Conservation (phyloP, 805 yeast species). For the Schwanniomyces sp. region DNA sequence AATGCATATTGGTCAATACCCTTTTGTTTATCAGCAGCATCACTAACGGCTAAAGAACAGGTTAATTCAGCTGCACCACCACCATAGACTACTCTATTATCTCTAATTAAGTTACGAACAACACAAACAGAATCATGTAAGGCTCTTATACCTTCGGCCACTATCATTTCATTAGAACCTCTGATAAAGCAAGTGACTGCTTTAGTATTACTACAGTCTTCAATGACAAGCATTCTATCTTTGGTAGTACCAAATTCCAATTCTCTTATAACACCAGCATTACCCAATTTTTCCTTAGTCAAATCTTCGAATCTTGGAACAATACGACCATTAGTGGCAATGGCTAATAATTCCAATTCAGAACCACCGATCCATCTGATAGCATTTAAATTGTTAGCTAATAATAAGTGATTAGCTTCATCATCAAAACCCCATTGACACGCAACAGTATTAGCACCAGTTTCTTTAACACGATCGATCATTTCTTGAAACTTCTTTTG, state of each 20-base stretch:
- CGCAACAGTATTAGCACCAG: slow-evolving; percentile 95
- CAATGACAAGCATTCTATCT: slow-evolving; percentile 94
- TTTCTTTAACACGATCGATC: slow-evolving; percentile 80
- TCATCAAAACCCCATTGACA: slow-evolving; percentile 99
- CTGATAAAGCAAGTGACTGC: slow-evolving; percentile 92
- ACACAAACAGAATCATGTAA: slow-evolving; percentile 96
- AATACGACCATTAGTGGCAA: slow-evolving; percentile 95
- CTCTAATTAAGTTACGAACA: slow-evolving; percentile 90
- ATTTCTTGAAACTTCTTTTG: slow-evolving; percentile 86
- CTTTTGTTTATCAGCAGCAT: slow-evolving; percentile 87
- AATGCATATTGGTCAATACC: slow-evolving; percentile 98
- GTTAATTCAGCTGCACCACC: slow-evolving; percentile 99
- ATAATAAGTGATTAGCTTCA: slow-evolving; percentile 91
- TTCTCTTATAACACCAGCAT: slow-evolving; percentile 82
- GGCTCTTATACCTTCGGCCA: slow-evolving; percentile 95
- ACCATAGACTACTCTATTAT: slow-evolving; percentile 95
- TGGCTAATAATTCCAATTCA: slow-evolving; percentile 91
- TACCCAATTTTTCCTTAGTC: slow-evolving; percentile 76
- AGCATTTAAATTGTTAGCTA: slow-evolving; percentile 88
- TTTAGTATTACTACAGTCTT: slow-evolving; percentile 80
- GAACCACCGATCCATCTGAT: slow-evolving; percentile 99
- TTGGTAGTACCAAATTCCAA: slow-evolving; percentile 94
- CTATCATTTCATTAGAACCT: slow-evolving; percentile 97
- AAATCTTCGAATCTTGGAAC: slow-evolving; percentile 97
- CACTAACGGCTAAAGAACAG: slow-evolving; percentile 86